Conservation (phyloP, 148 eudicot species). For the Gaultheria prostrata region DNA sequence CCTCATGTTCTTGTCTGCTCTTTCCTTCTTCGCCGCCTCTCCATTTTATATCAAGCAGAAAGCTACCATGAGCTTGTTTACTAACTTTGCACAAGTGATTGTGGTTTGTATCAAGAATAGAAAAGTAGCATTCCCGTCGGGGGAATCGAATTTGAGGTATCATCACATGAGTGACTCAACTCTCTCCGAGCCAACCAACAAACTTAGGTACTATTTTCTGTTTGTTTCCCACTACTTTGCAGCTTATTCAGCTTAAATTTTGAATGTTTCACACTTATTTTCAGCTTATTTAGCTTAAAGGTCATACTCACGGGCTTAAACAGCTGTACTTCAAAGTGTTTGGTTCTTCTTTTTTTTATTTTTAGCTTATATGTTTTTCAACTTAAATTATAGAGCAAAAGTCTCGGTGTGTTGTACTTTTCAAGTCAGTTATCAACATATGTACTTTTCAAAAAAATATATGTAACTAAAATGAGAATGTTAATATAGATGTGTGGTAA, state of each 20-base stretch:
- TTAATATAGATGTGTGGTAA: not conserved
- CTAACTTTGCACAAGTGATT: constrained; percentile 48
- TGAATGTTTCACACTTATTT: not conserved
- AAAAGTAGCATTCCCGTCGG: constrained; percentile 27
- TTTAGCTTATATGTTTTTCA: not conserved
- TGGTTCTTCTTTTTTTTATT: not conserved
- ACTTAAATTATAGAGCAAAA: not conserved
- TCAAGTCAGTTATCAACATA: too few species aligned
- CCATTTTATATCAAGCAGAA: constrained; percentile 48
- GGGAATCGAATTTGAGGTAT: constrained; percentile 29
- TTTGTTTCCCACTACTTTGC: not conserved
- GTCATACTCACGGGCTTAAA: not conserved
- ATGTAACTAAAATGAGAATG: not conserved
- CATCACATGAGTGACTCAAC: constrained; percentile 37
- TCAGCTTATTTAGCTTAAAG: not conserved
- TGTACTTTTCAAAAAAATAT: not conserved
- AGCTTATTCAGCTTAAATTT: not conserved
- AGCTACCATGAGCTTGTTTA: constrained; percentile 52
- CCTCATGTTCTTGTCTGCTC: constrained; percentile 56
- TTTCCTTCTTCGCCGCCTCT: constrained; percentile 55
- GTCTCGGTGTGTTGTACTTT: not conserved
- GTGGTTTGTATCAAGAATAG: constrained; percentile 61
- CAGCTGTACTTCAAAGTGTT: not conserved
- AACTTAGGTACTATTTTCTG: constrained; percentile 41
- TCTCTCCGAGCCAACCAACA: constrained; percentile 39